These are phyloP conservation scores for Lagenidium giganteum DNA, from an alignment of 352 stramenopile genomes.

Conservation along the genomic window DNA sequence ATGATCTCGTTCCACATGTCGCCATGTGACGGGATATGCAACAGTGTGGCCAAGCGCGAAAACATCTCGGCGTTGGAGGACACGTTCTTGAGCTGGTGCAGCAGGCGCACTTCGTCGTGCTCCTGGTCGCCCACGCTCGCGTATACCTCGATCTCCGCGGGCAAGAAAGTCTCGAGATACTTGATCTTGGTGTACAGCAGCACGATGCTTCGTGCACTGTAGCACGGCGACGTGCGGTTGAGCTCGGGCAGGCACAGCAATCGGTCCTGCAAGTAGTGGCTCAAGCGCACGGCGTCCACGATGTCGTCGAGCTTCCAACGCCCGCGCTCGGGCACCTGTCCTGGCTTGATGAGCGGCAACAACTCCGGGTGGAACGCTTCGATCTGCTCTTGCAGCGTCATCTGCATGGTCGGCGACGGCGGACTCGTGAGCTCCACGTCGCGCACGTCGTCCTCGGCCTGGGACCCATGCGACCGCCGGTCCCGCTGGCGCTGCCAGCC, in stretches of 20 bases:
- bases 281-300: constrained; percentile 39
- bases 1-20: constrained; percentile 57
- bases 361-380: constrained; percentile 29
- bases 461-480: no score
- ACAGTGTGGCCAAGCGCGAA: constrained; percentile 39
- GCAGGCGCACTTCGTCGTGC: constrained; percentile 43
- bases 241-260: constrained; percentile 51
- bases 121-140: constrained; percentile 29
- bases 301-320: constrained; percentile 29
- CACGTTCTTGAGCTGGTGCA: constrained; percentile 34
- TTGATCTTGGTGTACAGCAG: constrained; percentile 68
- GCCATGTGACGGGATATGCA: constrained; percentile 51
- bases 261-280: constrained; percentile 44
- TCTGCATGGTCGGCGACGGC: no score
- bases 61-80: constrained; percentile 36
- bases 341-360: constrained; percentile 33
- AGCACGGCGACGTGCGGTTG: constrained; percentile 59
- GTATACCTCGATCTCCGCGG: constrained; percentile 37
- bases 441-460: constrained; percentile 16
- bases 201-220: constrained; percentile 52
- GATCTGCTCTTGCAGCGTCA: constrained; percentile 27
- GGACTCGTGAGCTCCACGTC: constrained; percentile 14
- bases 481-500: no score
- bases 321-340: no score
- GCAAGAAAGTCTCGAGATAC: constrained; percentile 57